These are phyloP conservation scores for Aquanectria penicillioides DNA, from an alignment of 2,329 filamentous ascomycete species.

Conservation along the genomic window DNA sequence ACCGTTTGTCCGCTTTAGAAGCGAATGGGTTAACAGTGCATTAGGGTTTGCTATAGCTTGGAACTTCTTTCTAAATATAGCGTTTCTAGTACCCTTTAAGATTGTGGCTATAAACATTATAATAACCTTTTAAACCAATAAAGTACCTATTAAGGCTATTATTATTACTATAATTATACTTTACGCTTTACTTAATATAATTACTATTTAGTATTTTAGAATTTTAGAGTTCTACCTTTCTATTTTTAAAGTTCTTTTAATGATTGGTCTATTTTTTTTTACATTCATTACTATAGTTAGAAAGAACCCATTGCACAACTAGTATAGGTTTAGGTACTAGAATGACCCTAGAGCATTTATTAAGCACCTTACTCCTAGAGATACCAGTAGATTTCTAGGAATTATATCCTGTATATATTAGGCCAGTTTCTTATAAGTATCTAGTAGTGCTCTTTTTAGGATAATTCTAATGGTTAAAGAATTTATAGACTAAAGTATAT, in stretches of 20 bases:
- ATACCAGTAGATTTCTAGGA: constrained; percentile 4
- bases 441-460: too few relatives aligned
- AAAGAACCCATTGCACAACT: constrained; percentile 11
- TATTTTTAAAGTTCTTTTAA: constrained; percentile 12
- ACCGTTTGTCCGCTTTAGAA: constrained; percentile 16
- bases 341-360: constrained; percentile 15
- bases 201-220: constrained; percentile 20
- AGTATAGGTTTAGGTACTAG: constrained; percentile 18
- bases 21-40: constrained; percentile 22
- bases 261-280: constrained; percentile 9
- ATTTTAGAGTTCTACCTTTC: constrained; percentile 19
- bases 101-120: constrained; percentile 43
- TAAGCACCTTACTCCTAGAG: constrained; percentile 6
- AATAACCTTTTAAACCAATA: constrained; percentile 38
- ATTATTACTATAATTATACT: constrained; percentile 21
- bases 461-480: neutral
- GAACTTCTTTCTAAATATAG: constrained; percentile 45
- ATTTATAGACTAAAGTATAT: constrained; percentile 23
- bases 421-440: constrained; percentile 20
- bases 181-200: constrained; percentile 49
- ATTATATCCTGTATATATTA: constrained; percentile 19
- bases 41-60: constrained; percentile 34
- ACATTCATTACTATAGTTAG: constrained; percentile 21
- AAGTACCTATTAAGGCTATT: constrained; percentile 40
- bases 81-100: constrained; percentile 42